Evolutionary conservation across 305 asterid species (phyloP).

Genomic region (Ilex paraguariensis): DNA sequence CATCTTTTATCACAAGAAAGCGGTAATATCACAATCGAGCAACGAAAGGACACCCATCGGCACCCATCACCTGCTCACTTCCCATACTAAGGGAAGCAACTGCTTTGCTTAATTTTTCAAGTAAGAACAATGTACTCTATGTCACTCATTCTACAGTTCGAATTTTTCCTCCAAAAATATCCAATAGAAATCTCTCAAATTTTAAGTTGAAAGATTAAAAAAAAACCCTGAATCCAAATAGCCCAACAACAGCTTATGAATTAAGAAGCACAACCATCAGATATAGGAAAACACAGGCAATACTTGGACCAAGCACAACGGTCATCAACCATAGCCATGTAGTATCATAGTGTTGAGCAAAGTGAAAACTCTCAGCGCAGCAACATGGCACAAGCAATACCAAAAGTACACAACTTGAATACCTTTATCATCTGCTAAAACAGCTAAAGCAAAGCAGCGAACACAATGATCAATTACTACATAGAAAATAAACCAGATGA

Average conservation of each 20-base stretch:
- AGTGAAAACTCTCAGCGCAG: conserved; percentile 60
- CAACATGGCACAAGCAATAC: conserved; percentile 52
- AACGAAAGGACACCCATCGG: conserved; percentile 81
- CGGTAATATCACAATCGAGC: conserved; percentile 85
- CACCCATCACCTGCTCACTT: conserved; percentile 89
- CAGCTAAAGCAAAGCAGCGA: conserved; percentile 53
- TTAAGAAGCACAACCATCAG: conserved; percentile 24
- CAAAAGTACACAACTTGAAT: conserved; percentile 36
- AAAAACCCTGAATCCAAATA: conserved; percentile 25
- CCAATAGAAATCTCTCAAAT: background rate
- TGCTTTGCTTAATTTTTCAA: conserved; percentile 42
- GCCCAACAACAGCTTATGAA: conserved; percentile 24
- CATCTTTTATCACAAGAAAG: conserved; percentile 92
- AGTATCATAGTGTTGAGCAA: conserved; percentile 53
- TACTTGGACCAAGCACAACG: conserved; percentile 21
- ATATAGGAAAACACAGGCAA: conserved; percentile 12
- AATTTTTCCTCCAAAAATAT: too few species aligned
- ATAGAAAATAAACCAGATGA: conserved; percentile 17
- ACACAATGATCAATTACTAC: conserved; percentile 32
- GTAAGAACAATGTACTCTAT: conserved; percentile 30
- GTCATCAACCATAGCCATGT: conserved; percentile 48
- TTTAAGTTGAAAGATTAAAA: conserved; percentile 6
- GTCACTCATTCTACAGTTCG: conserved; percentile 26
- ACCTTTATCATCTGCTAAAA: conserved; percentile 46
- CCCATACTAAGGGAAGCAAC: conserved; percentile 68